Evolutionary conservation across 345 rosid species (phyloP), one percentile per base, ranked within the genome.

Genomic region (Syzygium aromaticum): DNA sequence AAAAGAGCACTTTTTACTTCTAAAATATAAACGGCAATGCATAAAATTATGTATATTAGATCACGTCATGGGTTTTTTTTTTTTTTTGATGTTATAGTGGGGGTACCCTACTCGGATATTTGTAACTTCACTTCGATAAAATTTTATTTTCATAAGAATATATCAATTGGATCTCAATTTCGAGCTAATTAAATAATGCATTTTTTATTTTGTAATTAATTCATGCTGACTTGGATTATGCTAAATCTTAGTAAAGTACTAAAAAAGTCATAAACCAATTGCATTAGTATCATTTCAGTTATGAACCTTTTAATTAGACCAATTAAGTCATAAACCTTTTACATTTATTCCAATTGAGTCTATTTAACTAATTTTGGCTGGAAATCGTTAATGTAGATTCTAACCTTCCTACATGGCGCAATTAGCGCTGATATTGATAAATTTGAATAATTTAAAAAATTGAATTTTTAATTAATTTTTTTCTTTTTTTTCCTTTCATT

Each of bases 381-480:
- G 27, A 57, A 57, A 57, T 4, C 1, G 0, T 2, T 11, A 1
- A 57, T 2, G 5, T 25, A 0, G 14, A 57, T 57, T 10, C 0
- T 23, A 0, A 13, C 25, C 5, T 9, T 51, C 3, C 0, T 57
- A 57, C 25, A 10, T 57, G 6, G 11, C 1, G 25, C 5, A 28
- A 2, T 57, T 0, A 0, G 6, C 11, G 28, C 11, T 57, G 15
- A 57, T 10, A 1, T 4, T 2, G 0, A 57, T 6, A 57, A 25
- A 25, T 57, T 57, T 57, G 10, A 23, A 57, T 12, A 57, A 25
- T 57, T 56, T 57, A 10, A 25, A 51, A 0, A 51, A 10, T 2
- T 1, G 1, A 3, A 3, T 56, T 21, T 57, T 11, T 11, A 57
- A 57, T 57, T 57, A 0, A 2, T 57, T 57, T 25, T 11, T 25